Evolutionary conservation across 2,329 filamentous ascomycete species (phyloP), one percentile per base, ranked within the genome.

Genomic region (Aspergillus pseudoterreus): DNA sequence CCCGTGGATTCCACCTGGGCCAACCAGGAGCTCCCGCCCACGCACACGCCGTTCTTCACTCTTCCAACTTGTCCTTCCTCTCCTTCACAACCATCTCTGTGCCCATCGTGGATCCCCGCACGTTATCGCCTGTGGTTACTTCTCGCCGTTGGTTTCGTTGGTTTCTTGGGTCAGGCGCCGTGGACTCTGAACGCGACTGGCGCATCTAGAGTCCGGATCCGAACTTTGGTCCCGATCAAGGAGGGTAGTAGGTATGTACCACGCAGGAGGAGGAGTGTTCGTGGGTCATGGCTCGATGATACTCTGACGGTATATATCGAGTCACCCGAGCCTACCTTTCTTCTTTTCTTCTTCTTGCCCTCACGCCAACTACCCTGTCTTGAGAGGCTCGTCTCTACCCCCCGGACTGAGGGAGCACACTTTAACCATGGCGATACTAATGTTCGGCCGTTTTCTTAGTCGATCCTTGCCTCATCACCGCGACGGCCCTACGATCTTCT

Each of bases 391-490:
- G 27, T 30, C 27, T 30, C 27, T 10, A 9, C 35, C 35, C 15
- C 33, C 35, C 14, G 12, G 35, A 38, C 35, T 9, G 35, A 17
- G 8, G 17, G 39, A 42, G 19, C 39, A 22, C 39, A 12, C 35
- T 38, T n/a, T n/a, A 38, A 68, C 32, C 9, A 69, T 69, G 68
- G 64, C 61, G 45, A 68, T 72, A 67, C 68, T 72, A 63, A 72
- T 66, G 27, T 64, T 71, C 45, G 58, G 56, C 21, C 69, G 68
- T 47, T 70, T 71, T 49, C 63, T 68, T 46, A 71, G 67, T 57
- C 66, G 68, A 49, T 59, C 68, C n/a, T 68, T 68, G 43, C 64
- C 60, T 46, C 61, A 68, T 52, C 49, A 58, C 11, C 62, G 61
- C 50, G 62, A 69, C 63, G 67, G 65, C 27, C 69, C 68, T 27